Evolutionary conservation across 2,329 filamentous ascomycete genomes (phyloP).

Genomic region (Didymella segeticola): DNA sequence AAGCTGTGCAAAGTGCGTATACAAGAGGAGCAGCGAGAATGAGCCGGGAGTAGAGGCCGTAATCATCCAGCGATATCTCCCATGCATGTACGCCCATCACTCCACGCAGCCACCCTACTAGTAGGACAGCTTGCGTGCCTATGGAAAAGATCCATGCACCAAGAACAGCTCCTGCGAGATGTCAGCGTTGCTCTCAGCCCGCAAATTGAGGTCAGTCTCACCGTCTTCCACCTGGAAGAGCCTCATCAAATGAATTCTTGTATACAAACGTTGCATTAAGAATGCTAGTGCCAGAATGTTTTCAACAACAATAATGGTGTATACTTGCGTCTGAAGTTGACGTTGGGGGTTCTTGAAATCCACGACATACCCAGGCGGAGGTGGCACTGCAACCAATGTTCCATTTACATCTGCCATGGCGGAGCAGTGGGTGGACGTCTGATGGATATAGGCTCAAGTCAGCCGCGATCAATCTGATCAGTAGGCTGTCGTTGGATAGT

Average conservation of each 20-base stretch:
- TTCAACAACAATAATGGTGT: constrained; percentile 30
- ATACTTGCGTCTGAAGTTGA: constrained; percentile 23
- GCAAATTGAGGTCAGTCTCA: constrained; percentile 5
- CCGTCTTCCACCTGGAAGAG: constrained; percentile 37
- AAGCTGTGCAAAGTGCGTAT: constrained; percentile 22
- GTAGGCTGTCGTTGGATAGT: too few relatives aligned
- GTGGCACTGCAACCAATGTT: constrained; percentile 21
- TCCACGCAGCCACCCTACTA: constrained; percentile 15
- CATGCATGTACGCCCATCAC: constrained; percentile 28
- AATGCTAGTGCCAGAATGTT: constrained; percentile 28
- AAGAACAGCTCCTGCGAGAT: neutral
- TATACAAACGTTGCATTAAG: constrained; percentile 37
- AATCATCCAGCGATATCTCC: constrained; percentile 18
- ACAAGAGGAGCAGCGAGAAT: constrained; percentile 26
- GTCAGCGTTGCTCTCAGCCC: neutral
- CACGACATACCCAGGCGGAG: constrained; percentile 38
- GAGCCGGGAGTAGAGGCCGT: constrained; percentile 6
- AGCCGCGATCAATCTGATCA: too few relatives aligned
- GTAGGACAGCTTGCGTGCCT: constrained; percentile 14
- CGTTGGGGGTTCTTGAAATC: constrained; percentile 37
- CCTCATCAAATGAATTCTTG: constrained; percentile 29
- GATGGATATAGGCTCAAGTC: too few relatives aligned
- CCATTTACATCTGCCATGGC: constrained; percentile 22
- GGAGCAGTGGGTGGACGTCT: too few relatives aligned
- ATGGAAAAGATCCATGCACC: constrained; percentile 18